Evolutionary conservation across 257 asterid genomes (phyloP).

Genomic region (Fraxinus excelsior): DNA sequence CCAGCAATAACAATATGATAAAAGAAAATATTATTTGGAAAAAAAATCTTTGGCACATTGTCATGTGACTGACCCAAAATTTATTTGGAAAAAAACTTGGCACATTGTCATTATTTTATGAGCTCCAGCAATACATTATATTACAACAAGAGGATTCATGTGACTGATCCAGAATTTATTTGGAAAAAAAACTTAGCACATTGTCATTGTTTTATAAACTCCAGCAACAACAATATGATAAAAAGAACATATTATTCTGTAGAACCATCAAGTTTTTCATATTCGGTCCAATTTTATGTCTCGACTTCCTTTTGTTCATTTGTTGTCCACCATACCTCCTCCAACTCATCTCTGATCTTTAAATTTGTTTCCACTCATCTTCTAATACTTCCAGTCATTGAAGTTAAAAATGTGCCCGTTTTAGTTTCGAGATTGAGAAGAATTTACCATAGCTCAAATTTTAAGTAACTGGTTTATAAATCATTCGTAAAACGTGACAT

Average conservation of each 20-base stretch:
- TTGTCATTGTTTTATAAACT: neutral
- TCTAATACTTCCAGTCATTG: neutral
- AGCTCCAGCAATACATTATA: too few species aligned
- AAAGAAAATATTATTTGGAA: too few species aligned
- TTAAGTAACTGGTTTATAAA: too few species aligned
- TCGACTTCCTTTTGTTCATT: neutral
- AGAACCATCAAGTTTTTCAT: neutral
- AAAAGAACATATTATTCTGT: neutral
- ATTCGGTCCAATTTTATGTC: too few species aligned
- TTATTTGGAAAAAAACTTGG: too few species aligned
- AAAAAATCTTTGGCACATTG: too few species aligned
- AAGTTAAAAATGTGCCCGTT: neutral
- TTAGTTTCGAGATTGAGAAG: neutral
- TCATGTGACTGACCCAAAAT: too few species aligned
- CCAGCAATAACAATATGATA: neutral
- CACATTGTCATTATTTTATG: too few species aligned
- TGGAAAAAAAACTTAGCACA: neutral
- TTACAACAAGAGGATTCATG: neutral
- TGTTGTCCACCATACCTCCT: neutral
- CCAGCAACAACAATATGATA: neutral
- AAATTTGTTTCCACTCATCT: neutral
- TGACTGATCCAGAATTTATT: neutral
- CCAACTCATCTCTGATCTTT: neutral
- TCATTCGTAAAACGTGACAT: neutral
- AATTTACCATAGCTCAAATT: neutral